Evolutionary conservation across 2,329 filamentous ascomycete species (phyloP).

Genomic region (Teratosphaeria gauchensis): DNA sequence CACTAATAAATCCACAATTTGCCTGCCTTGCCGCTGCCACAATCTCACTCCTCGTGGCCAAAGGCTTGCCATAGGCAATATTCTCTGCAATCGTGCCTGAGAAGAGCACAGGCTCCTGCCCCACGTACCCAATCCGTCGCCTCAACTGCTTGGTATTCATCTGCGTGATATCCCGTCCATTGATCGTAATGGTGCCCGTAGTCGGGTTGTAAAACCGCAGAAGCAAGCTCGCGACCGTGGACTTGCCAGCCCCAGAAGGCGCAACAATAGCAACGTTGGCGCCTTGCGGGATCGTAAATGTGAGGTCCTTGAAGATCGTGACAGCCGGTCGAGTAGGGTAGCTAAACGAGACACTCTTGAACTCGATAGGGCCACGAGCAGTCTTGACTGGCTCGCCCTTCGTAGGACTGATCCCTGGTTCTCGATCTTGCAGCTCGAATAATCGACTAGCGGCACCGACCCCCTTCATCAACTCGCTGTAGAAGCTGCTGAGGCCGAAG

Average conservation of each 20-base stretch:
- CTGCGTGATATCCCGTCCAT: conserved; percentile 68
- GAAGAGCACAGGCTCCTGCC: conserved; percentile 90
- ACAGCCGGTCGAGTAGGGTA: conserved; percentile 93
- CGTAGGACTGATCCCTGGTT: conserved; percentile 79
- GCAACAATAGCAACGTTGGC: conserved; percentile 95
- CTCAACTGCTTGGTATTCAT: conserved; percentile 93
- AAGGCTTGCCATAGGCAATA: conserved; percentile 80
- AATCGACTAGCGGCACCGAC: conserved; percentile 92
- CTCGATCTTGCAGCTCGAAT: conserved; percentile 88
- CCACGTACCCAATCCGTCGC: conserved; percentile 86
- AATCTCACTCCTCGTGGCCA: conserved; percentile 70
- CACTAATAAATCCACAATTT: conserved; percentile 93
- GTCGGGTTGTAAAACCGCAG: conserved; percentile 85
- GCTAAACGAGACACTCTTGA: conserved; percentile 75
- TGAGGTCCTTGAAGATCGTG: conserved; percentile 76
- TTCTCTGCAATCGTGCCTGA: conserved; percentile 79
- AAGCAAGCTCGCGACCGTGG: conserved; percentile 83
- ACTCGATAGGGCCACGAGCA: conserved; percentile 80
- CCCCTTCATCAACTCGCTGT: conserved; percentile 98
- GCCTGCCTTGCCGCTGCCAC: conserved; percentile 79
- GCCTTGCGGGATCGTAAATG: conserved; percentile 85
- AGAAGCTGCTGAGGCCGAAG: conserved; percentile 90
- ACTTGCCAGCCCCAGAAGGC: conserved; percentile 91
- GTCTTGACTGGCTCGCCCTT: conserved; percentile 69
- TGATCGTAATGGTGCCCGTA: conserved; percentile 67